Evolutionary conservation across 768 basidiomycete genomes (phyloP).

Genomic region (Rhizopogon vinicolor): DNA sequence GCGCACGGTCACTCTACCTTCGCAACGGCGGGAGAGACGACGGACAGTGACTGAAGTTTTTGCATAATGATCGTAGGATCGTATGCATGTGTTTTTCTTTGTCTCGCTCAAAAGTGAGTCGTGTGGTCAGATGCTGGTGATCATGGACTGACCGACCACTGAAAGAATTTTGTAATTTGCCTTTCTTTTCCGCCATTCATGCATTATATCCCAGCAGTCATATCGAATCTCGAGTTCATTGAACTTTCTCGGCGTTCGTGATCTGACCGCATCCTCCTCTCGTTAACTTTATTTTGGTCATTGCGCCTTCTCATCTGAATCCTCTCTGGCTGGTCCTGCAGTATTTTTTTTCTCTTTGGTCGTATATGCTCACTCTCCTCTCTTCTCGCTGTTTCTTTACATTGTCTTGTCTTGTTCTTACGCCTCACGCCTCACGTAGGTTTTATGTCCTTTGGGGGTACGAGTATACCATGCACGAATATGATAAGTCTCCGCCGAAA

Average conservation of each 20-base stretch:
- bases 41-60: constrained; percentile 51
- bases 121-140: background rate
- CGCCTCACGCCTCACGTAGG: constrained; percentile 8
- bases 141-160: background rate
- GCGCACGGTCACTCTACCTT: constrained; percentile 29
- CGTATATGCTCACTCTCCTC: constrained; percentile 6
- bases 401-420: constrained; percentile 10
- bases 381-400: constrained; percentile 14
- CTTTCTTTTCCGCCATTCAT: constrained; percentile 6
- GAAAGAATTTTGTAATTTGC: constrained; percentile 11
- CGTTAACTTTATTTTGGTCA: constrained; percentile 25
- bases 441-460: constrained; percentile 21
- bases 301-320: background rate
- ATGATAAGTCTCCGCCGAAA: constrained; percentile 7
- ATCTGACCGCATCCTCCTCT: constrained; percentile 6
- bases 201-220: constrained; percentile 20
- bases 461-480: constrained; percentile 16
- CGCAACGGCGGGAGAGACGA: constrained; percentile 37
- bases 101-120: constrained; percentile 14
- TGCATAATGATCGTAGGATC: constrained; percentile 12
- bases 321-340: background rate
- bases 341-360: constrained; percentile 1
- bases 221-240: constrained; percentile 12
- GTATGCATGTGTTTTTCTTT: constrained; percentile 1
- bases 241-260: constrained; percentile 6